Evolutionary conservation across 768 basidiomycete species (phyloP).

Genomic region (Lentinula detonsa): DNA sequence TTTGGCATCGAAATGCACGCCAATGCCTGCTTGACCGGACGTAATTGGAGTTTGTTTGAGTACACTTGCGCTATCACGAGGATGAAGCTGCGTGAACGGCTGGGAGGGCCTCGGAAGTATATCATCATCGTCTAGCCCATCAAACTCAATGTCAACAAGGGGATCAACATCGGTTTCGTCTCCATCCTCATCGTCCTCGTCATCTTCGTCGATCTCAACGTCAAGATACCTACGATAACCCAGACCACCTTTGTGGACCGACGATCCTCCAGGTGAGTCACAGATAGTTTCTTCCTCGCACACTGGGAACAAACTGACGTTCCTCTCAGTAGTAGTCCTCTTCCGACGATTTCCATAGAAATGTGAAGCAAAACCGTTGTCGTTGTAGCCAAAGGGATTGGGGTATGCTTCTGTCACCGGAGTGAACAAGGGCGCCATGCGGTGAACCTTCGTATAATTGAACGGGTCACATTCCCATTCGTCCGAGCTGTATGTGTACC

Average conservation of each 20-base stretch:
- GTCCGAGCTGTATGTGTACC: neutral
- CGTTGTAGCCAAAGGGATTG: constrained; percentile 1
- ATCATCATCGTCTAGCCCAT: neutral
- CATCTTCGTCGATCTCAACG: constrained; percentile 3
- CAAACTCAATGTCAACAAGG: constrained; percentile 1
- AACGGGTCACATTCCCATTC: constrained; percentile 8
- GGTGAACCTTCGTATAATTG: neutral
- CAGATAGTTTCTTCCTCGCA: neutral
- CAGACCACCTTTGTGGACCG: neutral
- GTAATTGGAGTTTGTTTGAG: neutral
- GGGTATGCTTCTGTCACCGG: neutral
- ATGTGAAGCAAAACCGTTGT: neutral
- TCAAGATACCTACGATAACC: neutral
- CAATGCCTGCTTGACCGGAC: neutral
- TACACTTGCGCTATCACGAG: no score
- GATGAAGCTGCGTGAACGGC: neutral
- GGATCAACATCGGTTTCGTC: constrained; percentile 1
- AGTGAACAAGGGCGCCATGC: neutral
- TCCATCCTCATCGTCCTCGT: constrained; percentile 2
- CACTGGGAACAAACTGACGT: neutral
- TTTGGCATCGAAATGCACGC: neutral
- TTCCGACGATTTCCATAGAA: neutral
- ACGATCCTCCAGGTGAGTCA: neutral
- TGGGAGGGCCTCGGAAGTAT: neutral
- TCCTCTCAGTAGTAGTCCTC: neutral